Percentiles rank a stretch among this genome's conserved stretches.
phyloP scores from a whole-genome alignment of 768 basidiomycete species.

The Terana coerulea region DNA sequence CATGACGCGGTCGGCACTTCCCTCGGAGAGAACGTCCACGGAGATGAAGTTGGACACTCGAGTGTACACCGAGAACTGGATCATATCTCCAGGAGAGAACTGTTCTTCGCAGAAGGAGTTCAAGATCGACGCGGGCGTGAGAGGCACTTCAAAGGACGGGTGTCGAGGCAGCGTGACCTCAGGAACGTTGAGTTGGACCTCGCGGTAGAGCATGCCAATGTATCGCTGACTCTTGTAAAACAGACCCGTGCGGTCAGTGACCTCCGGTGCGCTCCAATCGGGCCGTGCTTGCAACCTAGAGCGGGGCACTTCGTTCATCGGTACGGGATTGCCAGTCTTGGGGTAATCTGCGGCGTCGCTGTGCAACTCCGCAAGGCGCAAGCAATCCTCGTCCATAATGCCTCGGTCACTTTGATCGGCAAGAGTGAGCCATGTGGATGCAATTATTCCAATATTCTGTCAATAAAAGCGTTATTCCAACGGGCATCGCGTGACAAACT shows the following conservation, averaged over 20 bases:
- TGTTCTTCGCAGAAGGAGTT: no score
- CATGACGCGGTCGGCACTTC: no score
- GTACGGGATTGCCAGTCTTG: constrained; percentile 38
- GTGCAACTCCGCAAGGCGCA: constrained; percentile 47
- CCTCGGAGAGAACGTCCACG: no score
- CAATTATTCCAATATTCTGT: constrained; percentile 55
- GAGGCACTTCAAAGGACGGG: no score
- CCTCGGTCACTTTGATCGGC: constrained; percentile 46
- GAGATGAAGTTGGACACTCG: no score
- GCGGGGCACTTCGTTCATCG: constrained; percentile 34
- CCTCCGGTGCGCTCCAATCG: constrained; percentile 62
- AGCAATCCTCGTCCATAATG: constrained; percentile 47
- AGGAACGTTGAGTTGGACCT: constrained; percentile 42
- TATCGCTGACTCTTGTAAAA: constrained; percentile 50
- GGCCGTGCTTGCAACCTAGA: constrained; percentile 33
- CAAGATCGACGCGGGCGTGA: no score
- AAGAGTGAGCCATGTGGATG: constrained; percentile 55
- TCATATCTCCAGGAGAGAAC: no score
- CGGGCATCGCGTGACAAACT: neutral
- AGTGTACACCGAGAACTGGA: no score
- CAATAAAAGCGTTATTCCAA: neutral
- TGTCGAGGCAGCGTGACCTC: neutral
- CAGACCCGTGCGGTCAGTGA: constrained; percentile 16
- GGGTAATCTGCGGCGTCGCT: constrained; percentile 62
- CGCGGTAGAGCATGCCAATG: constrained; percentile 57